phyloP scores from a whole-genome alignment of 2,329 filamentous ascomycete genomes.

The Ophiostoma novo-ulmi region DNA sequence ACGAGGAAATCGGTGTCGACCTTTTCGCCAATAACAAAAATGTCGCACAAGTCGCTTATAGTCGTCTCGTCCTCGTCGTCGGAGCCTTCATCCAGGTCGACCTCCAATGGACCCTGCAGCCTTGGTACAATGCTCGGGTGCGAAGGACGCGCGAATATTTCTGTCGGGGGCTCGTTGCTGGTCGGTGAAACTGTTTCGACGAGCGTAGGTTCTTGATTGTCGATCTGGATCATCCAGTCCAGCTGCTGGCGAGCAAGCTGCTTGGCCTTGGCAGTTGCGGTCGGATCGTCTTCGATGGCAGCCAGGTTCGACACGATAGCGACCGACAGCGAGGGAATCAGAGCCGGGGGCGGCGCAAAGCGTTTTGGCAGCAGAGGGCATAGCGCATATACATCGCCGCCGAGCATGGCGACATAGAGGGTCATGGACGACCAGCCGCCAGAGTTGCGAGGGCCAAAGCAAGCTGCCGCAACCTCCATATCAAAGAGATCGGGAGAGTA shows the following conservation, averaged over 20 bases:
- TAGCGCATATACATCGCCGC: slow-evolving; percentile 87
- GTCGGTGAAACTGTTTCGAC: slow-evolving; percentile 40
- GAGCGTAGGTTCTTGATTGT: slow-evolving; percentile 56
- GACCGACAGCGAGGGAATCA: slow-evolving; percentile 77
- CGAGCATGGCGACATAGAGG: slow-evolving; percentile 91
- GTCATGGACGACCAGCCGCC: slow-evolving; percentile 97
- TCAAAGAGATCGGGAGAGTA: slow-evolving; percentile 88
- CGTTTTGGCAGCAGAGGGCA: slow-evolving; percentile 83
- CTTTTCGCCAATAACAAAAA: slow-evolving; percentile 58
- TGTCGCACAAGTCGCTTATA: slow-evolving; percentile 55
- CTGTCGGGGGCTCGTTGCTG: slow-evolving; percentile 45
- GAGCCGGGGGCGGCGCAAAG: slow-evolving; percentile 71
- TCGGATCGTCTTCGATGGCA: slow-evolving; percentile 55
- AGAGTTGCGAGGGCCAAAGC: slow-evolving; percentile 61
- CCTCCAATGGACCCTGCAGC: slow-evolving; percentile 58
- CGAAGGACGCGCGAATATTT: slow-evolving; percentile 54
- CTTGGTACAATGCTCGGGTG: slow-evolving; percentile 55
- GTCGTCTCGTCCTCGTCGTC: slow-evolving; percentile 54
- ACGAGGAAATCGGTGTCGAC: slow-evolving; percentile 56
- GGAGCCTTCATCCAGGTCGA: slow-evolving; percentile 49
- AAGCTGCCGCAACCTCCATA: slow-evolving; percentile 88
- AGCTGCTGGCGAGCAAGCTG: slow-evolving; percentile 59
- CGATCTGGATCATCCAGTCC: slow-evolving; percentile 62
- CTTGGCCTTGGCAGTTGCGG: slow-evolving; percentile 48
- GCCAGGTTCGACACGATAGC: slow-evolving; percentile 72